Conservation (phyloP, 2,329 filamentous ascomycete genomes). For the Xylaria multiplex region DNA sequence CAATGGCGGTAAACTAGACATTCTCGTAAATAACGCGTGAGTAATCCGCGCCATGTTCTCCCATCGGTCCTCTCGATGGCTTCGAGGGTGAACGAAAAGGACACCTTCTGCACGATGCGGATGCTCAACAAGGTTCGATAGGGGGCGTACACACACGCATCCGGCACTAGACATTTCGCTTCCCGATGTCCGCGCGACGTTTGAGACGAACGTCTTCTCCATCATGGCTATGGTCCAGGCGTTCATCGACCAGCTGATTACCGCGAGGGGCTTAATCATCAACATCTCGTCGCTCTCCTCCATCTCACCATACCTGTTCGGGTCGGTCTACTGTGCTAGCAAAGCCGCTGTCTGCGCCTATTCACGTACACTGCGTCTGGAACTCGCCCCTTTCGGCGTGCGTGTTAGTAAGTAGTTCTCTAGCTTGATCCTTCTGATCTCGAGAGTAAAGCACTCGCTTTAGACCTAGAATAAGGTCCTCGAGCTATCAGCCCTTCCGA, state of each 20-base stretch:
- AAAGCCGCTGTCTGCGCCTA: constrained; percentile 65
- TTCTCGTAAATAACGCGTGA: constrained; percentile 70
- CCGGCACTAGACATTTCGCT: constrained; percentile 63
- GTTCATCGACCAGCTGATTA: constrained; percentile 61
- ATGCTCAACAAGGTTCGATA: constrained; percentile 42
- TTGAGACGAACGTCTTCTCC: constrained; percentile 67
- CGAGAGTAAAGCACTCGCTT: not conserved
- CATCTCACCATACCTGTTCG: constrained; percentile 63
- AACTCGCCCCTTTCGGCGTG: constrained; percentile 64
- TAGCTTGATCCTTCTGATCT: not conserved
- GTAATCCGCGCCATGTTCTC: constrained; percentile 30
- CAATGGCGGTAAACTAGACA: constrained; percentile 64
- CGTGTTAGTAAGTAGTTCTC: constrained; percentile 55
- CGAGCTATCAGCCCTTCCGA: too few relatives aligned
- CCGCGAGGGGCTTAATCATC: constrained; percentile 62
- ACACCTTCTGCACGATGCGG: not conserved
- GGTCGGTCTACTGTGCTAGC: constrained; percentile 63
- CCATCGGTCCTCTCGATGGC: too few relatives aligned
- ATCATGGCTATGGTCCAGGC: constrained; percentile 65
- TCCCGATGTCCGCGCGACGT: constrained; percentile 63
- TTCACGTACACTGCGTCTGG: constrained; percentile 63
- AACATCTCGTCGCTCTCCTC: constrained; percentile 65
- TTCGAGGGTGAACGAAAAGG: not conserved
- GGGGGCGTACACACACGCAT: constrained; percentile 62
- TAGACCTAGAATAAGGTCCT: not conserved